Percentiles rank a stretch among this genome's conserved stretches.
Conservation (phyloP, 441 rosid species). For the Mallotus japonicus region DNA sequence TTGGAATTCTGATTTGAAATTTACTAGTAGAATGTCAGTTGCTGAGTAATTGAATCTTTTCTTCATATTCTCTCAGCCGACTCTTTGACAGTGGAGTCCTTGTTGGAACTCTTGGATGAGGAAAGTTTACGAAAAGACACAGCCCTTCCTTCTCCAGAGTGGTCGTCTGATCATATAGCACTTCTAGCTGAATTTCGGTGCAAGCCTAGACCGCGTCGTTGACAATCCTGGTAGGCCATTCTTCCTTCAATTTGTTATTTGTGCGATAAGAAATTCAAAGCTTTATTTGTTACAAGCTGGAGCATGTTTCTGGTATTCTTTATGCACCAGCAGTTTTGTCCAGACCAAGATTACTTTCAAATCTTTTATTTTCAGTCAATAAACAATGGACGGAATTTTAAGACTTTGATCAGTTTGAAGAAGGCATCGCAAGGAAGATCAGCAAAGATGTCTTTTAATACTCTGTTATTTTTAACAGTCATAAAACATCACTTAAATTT, state of each 20-base stretch:
- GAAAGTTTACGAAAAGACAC: slow-evolving; percentile 98
- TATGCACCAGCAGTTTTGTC: background rate
- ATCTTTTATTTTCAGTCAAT: too few species aligned
- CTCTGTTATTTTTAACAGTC: too few species aligned
- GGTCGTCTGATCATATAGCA: slow-evolving; percentile 99
- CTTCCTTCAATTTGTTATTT: background rate
- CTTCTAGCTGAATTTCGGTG: slow-evolving; percentile 98
- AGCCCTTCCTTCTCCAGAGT: slow-evolving; percentile 98
- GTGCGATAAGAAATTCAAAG: too few species aligned
- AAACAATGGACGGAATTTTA: too few species aligned
- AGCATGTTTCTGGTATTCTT: background rate
- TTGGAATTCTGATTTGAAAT: slow-evolving; percentile 15
- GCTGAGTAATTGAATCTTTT: background rate
- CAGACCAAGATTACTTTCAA: background rate
- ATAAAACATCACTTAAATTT: too few species aligned
- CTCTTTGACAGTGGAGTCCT: slow-evolving; percentile 84
- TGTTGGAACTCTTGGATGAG: slow-evolving; percentile 94
- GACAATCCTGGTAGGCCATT: slow-evolving; percentile 32
- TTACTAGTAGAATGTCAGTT: background rate
- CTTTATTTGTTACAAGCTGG: background rate
- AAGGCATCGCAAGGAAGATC: too few species aligned
- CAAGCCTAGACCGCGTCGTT: slow-evolving; percentile 90
- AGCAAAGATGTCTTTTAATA: background rate
- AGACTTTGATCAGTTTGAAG: background rate
- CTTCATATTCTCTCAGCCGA: slow-evolving; percentile 59